A percentile compares a stretch with the other conserved stretches of the same genome.
These are phyloP conservation scores for Thecaphora frezii DNA, from an alignment of 1,284 basidiomycete species.

Conservation along the genomic window DNA sequence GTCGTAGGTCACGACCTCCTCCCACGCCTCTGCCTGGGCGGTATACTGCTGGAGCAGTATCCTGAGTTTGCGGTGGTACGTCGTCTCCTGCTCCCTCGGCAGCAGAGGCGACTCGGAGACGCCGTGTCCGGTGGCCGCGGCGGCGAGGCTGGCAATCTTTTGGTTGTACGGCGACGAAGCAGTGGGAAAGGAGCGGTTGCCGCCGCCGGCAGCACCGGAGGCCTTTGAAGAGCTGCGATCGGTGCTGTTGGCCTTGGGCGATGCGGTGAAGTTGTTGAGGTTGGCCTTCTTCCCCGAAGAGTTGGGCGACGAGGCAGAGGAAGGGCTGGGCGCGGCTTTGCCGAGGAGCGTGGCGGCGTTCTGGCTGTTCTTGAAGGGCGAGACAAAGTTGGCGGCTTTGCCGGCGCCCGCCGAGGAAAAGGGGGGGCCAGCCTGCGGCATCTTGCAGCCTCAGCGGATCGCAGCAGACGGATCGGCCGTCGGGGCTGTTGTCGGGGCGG, in stretches of 20 bases:
- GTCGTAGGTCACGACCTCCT: slow-evolving; percentile 47
- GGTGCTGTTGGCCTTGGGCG: slow-evolving; percentile 7
- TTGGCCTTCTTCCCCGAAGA: slow-evolving; percentile 9
- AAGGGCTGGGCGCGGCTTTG: slow-evolving; percentile 5
- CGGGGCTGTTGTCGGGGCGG: too few relatives aligned
- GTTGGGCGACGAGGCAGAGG: not conserved
- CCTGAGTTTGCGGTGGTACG: slow-evolving; percentile 44
- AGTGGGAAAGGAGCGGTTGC: not conserved
- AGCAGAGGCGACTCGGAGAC: slow-evolving; percentile 12
- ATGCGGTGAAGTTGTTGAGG: slow-evolving; percentile 13
- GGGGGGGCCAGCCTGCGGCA: not conserved
- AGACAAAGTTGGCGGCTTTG: slow-evolving; percentile 3
- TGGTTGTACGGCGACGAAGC: not conserved
- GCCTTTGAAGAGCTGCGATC: not conserved
- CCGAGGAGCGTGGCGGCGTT: slow-evolving; percentile 25
- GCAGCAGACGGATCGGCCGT: too few relatives aligned
- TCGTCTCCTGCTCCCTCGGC: slow-evolving; percentile 41
- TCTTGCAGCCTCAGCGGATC: too few relatives aligned
- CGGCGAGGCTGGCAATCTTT: not conserved
- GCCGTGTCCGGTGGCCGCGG: slow-evolving; percentile 1
- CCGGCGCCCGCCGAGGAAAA: not conserved
- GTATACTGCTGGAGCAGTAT: slow-evolving; percentile 34
- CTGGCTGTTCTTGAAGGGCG: slow-evolving; percentile 43
- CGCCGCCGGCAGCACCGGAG: too few relatives aligned
- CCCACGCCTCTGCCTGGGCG: slow-evolving; percentile 37